phyloP scores from a whole-genome alignment of 2,329 filamentous ascomycete species.

The Aspergillus melleus region DNA sequence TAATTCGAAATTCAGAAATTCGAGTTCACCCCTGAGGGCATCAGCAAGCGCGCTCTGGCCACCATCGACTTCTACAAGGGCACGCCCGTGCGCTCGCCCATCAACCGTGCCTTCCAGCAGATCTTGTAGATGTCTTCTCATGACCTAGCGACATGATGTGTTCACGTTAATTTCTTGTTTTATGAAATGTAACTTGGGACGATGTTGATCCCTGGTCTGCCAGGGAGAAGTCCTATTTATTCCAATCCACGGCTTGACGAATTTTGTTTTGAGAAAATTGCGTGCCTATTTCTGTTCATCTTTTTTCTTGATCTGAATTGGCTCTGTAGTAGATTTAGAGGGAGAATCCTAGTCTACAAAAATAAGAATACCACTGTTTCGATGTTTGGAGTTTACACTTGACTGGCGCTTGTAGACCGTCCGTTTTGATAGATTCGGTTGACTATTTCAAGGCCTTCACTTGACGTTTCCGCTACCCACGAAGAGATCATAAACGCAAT shows the following conservation, averaged over 20 bases:
- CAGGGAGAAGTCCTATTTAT: conserved; percentile 13
- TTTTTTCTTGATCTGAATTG: neutral
- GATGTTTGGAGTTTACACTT: neutral
- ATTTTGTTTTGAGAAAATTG: conserved; percentile 18
- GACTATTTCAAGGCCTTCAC: no score
- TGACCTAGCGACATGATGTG: conserved; percentile 15
- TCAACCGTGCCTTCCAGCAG: conserved; percentile 98
- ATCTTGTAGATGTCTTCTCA: conserved; percentile 66
- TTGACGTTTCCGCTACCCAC: no score
- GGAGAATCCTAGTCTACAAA: neutral
- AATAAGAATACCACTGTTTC: neutral
- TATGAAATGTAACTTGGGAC: conserved; percentile 26
- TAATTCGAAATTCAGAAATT: conserved; percentile 69
- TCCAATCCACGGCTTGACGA: conserved; percentile 23
- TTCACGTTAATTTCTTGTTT: conserved; percentile 24
- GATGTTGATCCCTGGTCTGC: conserved; percentile 16
- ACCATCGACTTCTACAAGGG: conserved; percentile 99
- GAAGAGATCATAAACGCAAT: no score
- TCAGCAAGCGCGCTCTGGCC: conserved; percentile 88
- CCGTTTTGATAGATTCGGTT: no score
- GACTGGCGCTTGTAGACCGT: no score
- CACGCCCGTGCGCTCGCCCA: conserved; percentile 84
- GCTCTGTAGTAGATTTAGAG: conserved; percentile 22
- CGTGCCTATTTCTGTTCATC: conserved; percentile 4
- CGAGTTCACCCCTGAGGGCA: conserved; percentile 96